phyloP scores from a whole-genome alignment of 2,329 filamentous ascomycete genomes.

The Neurospora sp. region DNA sequence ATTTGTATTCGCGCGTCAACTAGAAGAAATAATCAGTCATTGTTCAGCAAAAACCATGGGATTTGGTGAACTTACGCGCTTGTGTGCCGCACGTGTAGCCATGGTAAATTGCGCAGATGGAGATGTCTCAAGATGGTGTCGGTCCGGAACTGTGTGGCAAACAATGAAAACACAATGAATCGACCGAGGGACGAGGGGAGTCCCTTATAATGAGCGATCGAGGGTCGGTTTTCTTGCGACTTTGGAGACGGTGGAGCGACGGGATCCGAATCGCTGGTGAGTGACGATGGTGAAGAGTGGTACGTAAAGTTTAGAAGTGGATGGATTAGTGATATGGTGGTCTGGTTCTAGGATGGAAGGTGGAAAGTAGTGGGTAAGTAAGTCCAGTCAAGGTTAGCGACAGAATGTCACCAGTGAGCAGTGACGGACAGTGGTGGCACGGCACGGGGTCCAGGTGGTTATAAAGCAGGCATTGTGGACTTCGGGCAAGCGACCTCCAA shows the following conservation, averaged over 20 bases:
- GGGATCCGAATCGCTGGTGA: background rate
- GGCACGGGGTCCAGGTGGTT: background rate
- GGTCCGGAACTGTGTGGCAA: background rate
- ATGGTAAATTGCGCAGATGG: constrained; percentile 4
- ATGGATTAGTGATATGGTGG: background rate
- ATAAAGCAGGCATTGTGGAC: background rate
- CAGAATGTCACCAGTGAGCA: background rate
- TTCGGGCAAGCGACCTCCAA: background rate
- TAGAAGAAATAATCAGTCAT: constrained; percentile 16
- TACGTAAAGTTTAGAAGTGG: background rate
- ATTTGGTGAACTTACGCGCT: constrained; percentile 12
- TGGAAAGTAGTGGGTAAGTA: background rate
- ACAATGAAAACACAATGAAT: background rate
- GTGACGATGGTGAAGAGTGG: background rate
- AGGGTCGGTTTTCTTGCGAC: background rate
- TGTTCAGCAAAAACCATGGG: background rate
- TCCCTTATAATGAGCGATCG: background rate
- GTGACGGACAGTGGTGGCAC: background rate
- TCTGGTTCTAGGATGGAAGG: background rate
- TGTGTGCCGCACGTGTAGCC: constrained; percentile 20
- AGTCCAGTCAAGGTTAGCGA: background rate
- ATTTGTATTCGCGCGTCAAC: constrained; percentile 55
- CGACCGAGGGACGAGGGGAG: background rate
- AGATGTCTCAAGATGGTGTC: background rate
- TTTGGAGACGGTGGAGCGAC: background rate